phyloP scores from a whole-genome alignment of 352 stramenopile genomes.

The Poterioochromonas sp. region DNA sequence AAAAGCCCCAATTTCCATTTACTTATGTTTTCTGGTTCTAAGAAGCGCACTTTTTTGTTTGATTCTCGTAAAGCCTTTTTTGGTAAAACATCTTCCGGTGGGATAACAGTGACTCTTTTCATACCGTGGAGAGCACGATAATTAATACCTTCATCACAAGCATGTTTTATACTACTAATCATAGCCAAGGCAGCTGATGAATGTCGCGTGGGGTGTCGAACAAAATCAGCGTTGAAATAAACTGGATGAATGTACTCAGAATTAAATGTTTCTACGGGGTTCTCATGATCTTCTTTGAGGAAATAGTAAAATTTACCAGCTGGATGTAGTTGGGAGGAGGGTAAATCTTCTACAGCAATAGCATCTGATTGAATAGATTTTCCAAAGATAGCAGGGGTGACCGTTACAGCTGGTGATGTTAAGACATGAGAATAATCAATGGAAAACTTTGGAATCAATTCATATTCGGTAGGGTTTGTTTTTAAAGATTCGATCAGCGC shows the following conservation, averaged over 20 bases:
- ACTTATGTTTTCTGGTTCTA: not conserved
- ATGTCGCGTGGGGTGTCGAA: conserved; percentile 13
- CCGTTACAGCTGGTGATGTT: not conserved
- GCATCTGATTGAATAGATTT: not conserved
- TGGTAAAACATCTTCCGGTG: not conserved
- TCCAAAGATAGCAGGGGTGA: not conserved
- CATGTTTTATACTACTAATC: not conserved
- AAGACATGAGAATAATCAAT: not conserved
- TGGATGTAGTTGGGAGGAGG: not conserved
- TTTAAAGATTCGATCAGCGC: not conserved
- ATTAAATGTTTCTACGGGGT: not conserved
- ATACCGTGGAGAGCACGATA: not conserved
- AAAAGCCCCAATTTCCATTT: not conserved
- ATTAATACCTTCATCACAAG: not conserved
- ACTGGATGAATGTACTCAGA: not conserved
- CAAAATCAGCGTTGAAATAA: conserved; percentile 26
- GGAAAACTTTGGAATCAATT: not conserved
- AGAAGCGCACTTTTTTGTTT: not conserved
- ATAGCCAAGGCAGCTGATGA: not conserved
- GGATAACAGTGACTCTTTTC: not conserved
- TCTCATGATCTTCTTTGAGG: conserved; percentile 11
- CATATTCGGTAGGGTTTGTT: not conserved
- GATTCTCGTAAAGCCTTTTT: not conserved
- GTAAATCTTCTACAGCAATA: not conserved
- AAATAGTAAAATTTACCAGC: not conserved